These are phyloP conservation scores for Bonia amplexicaulis DNA, from an alignment of 176 grass and related monocot species.

Conservation along the genomic window DNA sequence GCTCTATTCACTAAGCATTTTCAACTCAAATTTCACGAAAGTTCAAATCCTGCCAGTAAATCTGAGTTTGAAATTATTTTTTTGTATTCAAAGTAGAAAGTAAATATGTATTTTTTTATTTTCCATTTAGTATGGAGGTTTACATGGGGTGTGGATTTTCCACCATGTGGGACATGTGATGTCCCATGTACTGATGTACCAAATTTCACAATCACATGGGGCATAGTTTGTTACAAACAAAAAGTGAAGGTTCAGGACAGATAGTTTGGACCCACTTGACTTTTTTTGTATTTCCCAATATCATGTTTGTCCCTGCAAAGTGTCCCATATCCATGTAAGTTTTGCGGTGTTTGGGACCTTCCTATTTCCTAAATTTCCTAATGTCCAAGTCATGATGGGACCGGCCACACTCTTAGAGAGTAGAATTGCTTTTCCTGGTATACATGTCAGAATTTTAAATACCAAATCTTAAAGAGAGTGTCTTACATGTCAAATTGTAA, in stretches of 20 bases:
- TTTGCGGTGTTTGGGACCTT: neutral
- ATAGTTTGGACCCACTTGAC: neutral
- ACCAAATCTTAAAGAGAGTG: neutral
- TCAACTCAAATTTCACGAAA: neutral
- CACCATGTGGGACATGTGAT: neutral
- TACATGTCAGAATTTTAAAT: neutral
- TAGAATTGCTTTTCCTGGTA: neutral
- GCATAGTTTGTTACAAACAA: neutral
- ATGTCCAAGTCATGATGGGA: neutral
- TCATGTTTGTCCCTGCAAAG: neutral
- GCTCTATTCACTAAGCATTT: neutral
- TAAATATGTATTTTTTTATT: neutral
- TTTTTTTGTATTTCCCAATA: neutral
- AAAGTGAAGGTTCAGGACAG: neutral
- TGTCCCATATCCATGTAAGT: neutral
- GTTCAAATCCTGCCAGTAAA: neutral
- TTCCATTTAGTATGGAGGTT: neutral
- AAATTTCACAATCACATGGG: neutral
- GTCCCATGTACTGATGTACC: neutral
- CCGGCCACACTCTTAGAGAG: too few relatives aligned
- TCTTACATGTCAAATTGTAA: neutral
- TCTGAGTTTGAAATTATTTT: neutral
- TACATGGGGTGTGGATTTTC: neutral
- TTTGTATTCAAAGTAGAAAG: neutral
- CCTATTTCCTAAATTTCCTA: neutral